Base-by-base conservation (phyloP, 768 basidiomycete genomes). In the Albatrellus ellisii region DNA sequence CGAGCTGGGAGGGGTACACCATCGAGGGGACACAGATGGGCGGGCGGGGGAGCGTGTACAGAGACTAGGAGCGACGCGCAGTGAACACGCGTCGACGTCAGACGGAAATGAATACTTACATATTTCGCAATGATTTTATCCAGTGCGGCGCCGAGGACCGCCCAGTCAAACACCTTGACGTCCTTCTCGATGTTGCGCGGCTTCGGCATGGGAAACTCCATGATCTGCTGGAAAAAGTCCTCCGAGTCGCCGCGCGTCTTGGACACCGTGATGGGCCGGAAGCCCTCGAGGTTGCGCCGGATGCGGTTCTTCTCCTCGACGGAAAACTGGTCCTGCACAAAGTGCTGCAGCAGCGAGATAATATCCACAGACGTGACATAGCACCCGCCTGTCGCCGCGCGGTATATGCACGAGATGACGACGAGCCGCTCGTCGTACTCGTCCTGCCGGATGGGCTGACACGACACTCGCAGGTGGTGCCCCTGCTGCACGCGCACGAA, bases 221-320 rank as follows among this genome's bases (percentile, higher is more conserved):
- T 97, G 64, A 99, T 91, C 51, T 79, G 72, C 63, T 85, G 79
- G 70, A 97, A 99, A 59, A 97, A 88, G n/a, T 72, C 67, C 52
- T 86, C 85, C 44, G 74, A 79, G 9, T 78, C 82, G 0, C 72
- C 64, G 51, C 86, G 83, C 56, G 75, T 74, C 65, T 95, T 99
- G 22, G 84, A 83, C 3, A 97, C 78, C 1, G 92, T 95, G 42
- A 76, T 81, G 1, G 94, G 94, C 39, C 79, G 72, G 55, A 95
- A 82, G 20, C 86, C 88, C 59, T 99, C 92, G 24, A 99, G 66
- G 60, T 98, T 98, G 43, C 92, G 73, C 47, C 94, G 69, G 52
- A 97, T 94, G 40, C 94, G 70, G 54, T 97, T 97, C 70, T 94
- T 97, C 69, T 97, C 94, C 60, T 95, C 90, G 36, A 95, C 84